These are phyloP conservation scores for Rhodotorula sp. DNA, from an alignment of 1,284 basidiomycete species.

Conservation along the genomic window DNA sequence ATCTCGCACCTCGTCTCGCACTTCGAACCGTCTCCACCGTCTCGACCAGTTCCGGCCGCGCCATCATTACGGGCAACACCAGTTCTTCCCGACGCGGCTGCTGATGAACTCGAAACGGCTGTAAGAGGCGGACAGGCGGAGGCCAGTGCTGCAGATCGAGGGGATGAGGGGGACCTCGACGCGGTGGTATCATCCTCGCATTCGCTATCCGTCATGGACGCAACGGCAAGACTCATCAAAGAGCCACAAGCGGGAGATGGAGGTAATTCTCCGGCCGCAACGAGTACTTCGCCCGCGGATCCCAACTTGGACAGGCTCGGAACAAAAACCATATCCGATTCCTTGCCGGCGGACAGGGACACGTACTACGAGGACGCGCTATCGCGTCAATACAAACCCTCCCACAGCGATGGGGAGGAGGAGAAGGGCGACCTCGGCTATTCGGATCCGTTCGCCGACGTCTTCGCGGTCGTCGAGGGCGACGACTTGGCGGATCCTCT, in stretches of 20 bases:
- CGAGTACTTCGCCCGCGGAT: neutral
- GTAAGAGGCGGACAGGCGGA: no score
- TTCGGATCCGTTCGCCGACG: neutral
- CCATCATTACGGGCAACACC: no score
- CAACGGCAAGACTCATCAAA: no score
- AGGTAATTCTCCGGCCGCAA: neutral
- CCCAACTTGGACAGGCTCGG: no score
- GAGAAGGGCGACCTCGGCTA: neutral
- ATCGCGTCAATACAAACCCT: neutral
- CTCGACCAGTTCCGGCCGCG: neutral
- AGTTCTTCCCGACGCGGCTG: no score
- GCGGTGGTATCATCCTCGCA: neutral
- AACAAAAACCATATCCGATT: no score
- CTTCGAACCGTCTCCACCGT: slow-evolving; percentile 7
- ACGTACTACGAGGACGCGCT: no score
- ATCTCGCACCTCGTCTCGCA: slow-evolving; percentile 13
- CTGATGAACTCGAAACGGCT: neutral
- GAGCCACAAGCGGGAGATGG: no score
- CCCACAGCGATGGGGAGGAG: neutral
- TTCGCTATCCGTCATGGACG: neutral
- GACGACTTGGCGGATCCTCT: neutral
- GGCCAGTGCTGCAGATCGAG: neutral
- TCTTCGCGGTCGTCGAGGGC: neutral
- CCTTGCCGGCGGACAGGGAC: no score
- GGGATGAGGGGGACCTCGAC: no score